These are phyloP conservation scores for Fusarium sp. DNA, from an alignment of 2,329 filamentous ascomycete species.

Conservation along the genomic window DNA sequence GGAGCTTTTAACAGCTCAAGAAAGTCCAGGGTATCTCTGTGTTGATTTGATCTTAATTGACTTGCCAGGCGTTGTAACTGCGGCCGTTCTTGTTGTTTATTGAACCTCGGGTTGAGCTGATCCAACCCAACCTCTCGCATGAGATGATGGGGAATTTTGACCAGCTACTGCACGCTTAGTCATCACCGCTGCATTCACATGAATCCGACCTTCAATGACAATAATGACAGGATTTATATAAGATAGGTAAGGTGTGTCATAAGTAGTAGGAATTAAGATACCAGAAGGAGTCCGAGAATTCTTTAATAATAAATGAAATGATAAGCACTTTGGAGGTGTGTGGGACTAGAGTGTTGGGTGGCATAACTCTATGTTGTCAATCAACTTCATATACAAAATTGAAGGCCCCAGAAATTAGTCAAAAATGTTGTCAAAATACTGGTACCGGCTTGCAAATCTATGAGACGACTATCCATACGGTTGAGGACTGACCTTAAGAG, in stretches of 20 bases:
- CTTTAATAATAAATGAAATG: not conserved
- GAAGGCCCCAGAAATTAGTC: not conserved
- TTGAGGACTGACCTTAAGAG: not conserved
- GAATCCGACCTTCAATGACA: not conserved
- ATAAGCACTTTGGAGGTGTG: not conserved
- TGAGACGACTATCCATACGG: not conserved
- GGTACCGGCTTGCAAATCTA: not conserved
- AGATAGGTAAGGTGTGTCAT: not conserved
- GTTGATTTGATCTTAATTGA: not conserved
- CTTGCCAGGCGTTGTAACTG: not conserved
- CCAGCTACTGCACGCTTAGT: conserved; percentile 21
- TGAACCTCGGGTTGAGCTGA: not conserved
- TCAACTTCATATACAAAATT: not conserved
- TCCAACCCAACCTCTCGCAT: conserved; percentile 17
- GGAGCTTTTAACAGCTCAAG: not conserved
- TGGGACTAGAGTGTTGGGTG: too few species aligned
- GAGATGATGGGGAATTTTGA: conserved; percentile 22
- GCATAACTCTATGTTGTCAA: fast-evolving
- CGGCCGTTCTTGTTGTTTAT: not conserved
- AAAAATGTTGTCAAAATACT: not conserved
- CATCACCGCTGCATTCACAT: conserved; percentile 22
- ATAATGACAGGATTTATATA: not conserved
- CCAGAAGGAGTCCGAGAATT: not conserved
- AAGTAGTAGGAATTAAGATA: fast-evolving
- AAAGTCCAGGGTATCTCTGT: not conserved